Conservation (phyloP, 768 basidiomycete genomes). For the Mycena indigotica region DNA sequence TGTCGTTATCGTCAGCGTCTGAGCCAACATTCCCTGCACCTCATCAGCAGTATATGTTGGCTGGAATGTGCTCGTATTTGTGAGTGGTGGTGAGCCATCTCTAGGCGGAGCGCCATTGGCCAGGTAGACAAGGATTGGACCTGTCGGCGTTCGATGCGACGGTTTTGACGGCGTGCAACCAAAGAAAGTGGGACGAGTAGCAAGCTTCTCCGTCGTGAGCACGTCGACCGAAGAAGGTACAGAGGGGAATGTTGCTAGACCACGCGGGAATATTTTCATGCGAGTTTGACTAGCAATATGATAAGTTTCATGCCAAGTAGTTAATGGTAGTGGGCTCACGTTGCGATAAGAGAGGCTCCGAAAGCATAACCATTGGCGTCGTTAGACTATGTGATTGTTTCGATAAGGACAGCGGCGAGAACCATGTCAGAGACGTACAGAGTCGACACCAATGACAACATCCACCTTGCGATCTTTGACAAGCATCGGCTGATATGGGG, state of each 20-base stretch:
- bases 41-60: slow-evolving; percentile 37
- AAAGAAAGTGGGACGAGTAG: slow-evolving; percentile 46
- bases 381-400: neutral
- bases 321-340: too few relatives aligned
- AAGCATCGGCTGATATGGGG: slow-evolving; percentile 54
- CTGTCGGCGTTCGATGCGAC: slow-evolving; percentile 9
- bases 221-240: slow-evolving; percentile 29
- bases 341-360: slow-evolving; percentile 23
- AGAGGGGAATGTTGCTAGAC: slow-evolving; percentile 33
- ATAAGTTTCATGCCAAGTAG: neutral
- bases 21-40: slow-evolving; percentile 47
- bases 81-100: slow-evolving; percentile 38
- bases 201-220: slow-evolving; percentile 40
- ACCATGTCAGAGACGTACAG: slow-evolving; percentile 29
- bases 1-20: slow-evolving; percentile 45
- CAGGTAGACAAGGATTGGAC: slow-evolving; percentile 60
- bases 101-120: slow-evolving; percentile 53
- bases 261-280: slow-evolving; percentile 24
- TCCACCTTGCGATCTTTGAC: slow-evolving; percentile 49
- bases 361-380: slow-evolving; percentile 10
- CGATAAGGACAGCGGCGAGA: neutral
- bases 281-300: slow-evolving; percentile 12
- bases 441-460: slow-evolving; percentile 54
- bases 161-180: slow-evolving; percentile 38
- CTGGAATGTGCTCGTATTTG: slow-evolving; percentile 47